Base-by-base conservation (phyloP, 78 protist species). In the Fonticula alba region DNA sequence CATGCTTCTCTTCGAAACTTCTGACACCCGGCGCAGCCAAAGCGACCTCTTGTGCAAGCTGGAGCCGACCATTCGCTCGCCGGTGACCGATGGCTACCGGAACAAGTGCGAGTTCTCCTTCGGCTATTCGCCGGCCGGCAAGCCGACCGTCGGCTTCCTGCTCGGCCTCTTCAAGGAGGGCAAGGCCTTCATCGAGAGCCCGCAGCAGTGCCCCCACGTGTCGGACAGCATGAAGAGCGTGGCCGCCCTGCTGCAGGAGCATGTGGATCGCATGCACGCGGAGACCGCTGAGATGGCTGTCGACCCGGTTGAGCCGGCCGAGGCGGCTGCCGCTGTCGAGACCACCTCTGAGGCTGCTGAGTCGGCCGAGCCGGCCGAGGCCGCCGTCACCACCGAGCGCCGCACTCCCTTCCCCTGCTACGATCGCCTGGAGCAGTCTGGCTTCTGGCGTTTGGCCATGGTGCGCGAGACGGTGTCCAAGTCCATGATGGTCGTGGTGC, bases 51-150 rank as follows among this genome's bases (percentile, higher is more conserved):
- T n/a, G n/a, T n/a, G n/a, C n/a, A n/a, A n/a, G 0, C 19, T 31
- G 31, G 57, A 31, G 15, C 41, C 20, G 2, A 29, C 64, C 43
- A 2, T 67, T 19, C 55, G 62, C 54, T 54, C 78, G 14, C 79
- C 82, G 24, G 7, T 0, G 27, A 26, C 29, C 14, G 0, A 1
- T 2, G 77, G 77, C 24, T 77, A 77, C 49, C 74, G 82, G 19
- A 77, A 77, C 69, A 74, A 77, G 61, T 64, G 47, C 52, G 69
- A 77, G 59, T 67, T 77, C 38, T 26, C 72, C 26, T 0, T 54
- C 3, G 81, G 81, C 0, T 7, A 1, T 31, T 27, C 17, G 22
- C 29, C 11, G 10, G 49, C 40, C 6, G 56, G 57, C 36, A 22
- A 9, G 15, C 37, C 27, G 41, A 32, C 26, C 22, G 27, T 51